phyloP scores from a whole-genome alignment of 1,139 yeast genomes.

The Wickerhamomyces sp. region DNA sequence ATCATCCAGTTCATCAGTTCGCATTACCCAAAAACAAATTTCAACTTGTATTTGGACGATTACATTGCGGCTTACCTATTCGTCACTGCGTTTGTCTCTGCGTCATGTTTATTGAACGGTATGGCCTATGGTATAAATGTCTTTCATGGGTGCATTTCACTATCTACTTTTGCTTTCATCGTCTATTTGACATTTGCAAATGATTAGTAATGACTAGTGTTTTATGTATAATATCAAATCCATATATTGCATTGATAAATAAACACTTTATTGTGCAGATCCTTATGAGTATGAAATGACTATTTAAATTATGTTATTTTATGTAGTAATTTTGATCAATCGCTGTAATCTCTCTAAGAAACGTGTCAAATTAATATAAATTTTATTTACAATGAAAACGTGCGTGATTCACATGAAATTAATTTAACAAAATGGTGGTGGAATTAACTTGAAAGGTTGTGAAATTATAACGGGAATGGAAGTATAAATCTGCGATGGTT shows the following conservation, averaged over 20 bases:
- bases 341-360: too few relatives aligned
- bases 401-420: too few relatives aligned
- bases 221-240: neutral
- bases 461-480: neutral
- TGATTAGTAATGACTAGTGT: slow-evolving; percentile 2
- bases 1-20: slow-evolving; percentile 22
- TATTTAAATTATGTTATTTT: too few relatives aligned
- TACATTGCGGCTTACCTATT: slow-evolving; percentile 19
- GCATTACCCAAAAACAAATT: slow-evolving; percentile 17
- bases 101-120: slow-evolving; percentile 13
- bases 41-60: slow-evolving; percentile 18
- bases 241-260: too few relatives aligned
- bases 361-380: too few relatives aligned
- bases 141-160: slow-evolving; percentile 17
- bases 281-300: too few relatives aligned
- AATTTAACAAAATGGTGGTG: neutral
- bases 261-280: too few relatives aligned
- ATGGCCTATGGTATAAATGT: slow-evolving; percentile 17
- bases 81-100: slow-evolving; percentile 15
- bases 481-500: too few relatives aligned
- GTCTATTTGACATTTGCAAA: slow-evolving; percentile 18
- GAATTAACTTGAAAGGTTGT: neutral
- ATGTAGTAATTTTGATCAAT: too few relatives aligned
- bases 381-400: too few relatives aligned
- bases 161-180: slow-evolving; percentile 17